Evolutionary conservation across 1,139 yeast species (phyloP).

Genomic region (Geotrichum cucujoidarum): DNA sequence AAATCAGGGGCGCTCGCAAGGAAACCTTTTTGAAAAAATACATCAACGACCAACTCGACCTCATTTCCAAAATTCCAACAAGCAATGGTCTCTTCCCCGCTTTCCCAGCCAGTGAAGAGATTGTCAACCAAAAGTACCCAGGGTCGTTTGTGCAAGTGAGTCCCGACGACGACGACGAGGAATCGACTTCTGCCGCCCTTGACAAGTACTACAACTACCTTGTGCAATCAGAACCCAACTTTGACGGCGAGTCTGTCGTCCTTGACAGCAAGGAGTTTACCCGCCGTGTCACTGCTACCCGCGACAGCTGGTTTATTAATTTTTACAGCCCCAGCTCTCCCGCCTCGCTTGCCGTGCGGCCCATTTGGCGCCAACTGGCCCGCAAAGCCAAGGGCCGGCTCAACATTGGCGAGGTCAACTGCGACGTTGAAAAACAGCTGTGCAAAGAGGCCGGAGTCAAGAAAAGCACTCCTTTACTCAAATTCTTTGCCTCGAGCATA

Average conservation of each 20-base stretch:
- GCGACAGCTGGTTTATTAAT: slow-evolving; percentile 40
- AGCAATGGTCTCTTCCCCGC: neutral
- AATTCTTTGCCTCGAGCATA: slow-evolving; percentile 33
- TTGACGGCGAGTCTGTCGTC: slow-evolving; percentile 26
- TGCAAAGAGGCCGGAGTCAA: slow-evolving; percentile 35
- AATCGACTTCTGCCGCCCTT: no score
- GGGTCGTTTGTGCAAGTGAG: neutral
- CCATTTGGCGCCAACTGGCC: slow-evolving; percentile 40
- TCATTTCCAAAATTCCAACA: neutral
- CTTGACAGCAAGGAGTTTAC: slow-evolving; percentile 26
- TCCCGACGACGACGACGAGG: neutral
- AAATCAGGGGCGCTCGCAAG: slow-evolving; percentile 4
- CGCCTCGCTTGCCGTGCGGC: slow-evolving; percentile 37
- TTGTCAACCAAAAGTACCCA: neutral
- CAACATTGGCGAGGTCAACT: slow-evolving; percentile 42
- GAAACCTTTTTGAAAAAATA: slow-evolving; percentile 5
- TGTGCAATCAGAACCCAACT: slow-evolving; percentile 24
- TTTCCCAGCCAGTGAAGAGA: neutral
- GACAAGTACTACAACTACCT: no score
- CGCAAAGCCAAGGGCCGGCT: slow-evolving; percentile 31
- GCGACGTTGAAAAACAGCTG: slow-evolving; percentile 34
- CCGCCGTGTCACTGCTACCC: slow-evolving; percentile 24
- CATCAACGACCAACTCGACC: slow-evolving; percentile 9
- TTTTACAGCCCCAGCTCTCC: slow-evolving; percentile 41
- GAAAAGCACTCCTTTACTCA: slow-evolving; percentile 32